A percentile compares a stretch with the other conserved stretches of the same genome.
Evolutionary conservation across 441 rosid genomes (phyloP).

Genomic region (Euphorbia celastroides): DNA sequence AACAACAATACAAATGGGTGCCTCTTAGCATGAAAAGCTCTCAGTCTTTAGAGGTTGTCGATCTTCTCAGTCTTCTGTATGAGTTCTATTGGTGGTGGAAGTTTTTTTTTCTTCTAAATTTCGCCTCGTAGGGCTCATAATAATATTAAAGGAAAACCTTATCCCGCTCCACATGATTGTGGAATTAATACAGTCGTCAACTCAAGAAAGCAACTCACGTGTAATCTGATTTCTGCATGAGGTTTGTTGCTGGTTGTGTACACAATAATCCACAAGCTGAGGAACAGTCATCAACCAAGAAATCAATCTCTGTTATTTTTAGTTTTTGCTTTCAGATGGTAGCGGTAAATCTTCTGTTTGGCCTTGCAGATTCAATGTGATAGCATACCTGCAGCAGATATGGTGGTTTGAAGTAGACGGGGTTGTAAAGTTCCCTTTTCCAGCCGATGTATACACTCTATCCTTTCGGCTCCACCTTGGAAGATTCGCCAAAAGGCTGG

Average conservation of each 20-base stretch:
- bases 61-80: background rate
- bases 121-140: no score
- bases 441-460: conserved; percentile 36
- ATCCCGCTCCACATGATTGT: no score
- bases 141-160: background rate
- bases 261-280: no score
- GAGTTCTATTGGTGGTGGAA: background rate
- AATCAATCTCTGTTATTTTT: no score
- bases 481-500: conserved; percentile 60
- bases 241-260: no score
- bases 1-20: no score
- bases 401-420: conserved; percentile 98
- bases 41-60: no score
- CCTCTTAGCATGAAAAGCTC: no score
- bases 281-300: no score
- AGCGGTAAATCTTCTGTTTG: conserved; percentile 7
- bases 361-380: conserved; percentile 55
- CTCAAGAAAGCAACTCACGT: background rate
- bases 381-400: conserved; percentile 85
- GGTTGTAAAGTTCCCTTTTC: conserved; percentile 29
- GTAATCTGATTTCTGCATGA: background rate
- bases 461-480: conserved; percentile 79
- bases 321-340: conserved; percentile 1
- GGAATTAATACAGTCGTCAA: background rate
- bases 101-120: no score